phyloP scores from a whole-genome alignment of 129 eudicot genomes.

The Flaveria brownii region DNA sequence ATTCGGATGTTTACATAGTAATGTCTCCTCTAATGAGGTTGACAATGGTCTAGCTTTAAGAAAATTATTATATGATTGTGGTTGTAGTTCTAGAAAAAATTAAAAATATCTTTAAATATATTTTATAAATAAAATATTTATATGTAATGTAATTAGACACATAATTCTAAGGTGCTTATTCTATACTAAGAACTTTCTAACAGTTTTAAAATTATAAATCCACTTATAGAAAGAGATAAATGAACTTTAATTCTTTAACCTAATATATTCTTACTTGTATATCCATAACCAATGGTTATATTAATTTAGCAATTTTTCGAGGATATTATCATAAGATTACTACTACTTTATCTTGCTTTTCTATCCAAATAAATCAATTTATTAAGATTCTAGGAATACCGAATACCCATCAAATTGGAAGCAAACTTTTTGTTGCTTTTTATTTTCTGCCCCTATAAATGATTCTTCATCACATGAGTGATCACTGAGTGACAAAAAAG shows the following conservation, averaged over 20 bases:
- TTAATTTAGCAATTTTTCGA: no score
- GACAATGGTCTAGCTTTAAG: no score
- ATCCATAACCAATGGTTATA: no score
- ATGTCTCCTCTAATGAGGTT: no score
- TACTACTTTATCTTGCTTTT: neutral
- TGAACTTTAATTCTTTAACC: no score
- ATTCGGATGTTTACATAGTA: no score
- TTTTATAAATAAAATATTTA: neutral
- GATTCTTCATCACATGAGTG: conserved; percentile 33
- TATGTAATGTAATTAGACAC: neutral
- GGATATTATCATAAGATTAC: neutral
- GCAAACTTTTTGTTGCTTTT: conserved; percentile 26
- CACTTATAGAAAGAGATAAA: neutral
- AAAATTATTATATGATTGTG: no score
- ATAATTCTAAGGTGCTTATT: neutral
- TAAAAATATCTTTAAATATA: neutral
- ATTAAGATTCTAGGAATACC: conserved; percentile 13
- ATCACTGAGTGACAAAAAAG: conserved; percentile 25
- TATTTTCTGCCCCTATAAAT: conserved; percentile 19
- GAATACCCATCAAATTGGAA: conserved; percentile 26
- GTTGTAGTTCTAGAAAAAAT: no score
- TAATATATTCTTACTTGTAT: no score
- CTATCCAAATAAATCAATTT: neutral
- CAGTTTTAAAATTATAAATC: neutral
- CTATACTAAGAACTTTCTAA: neutral